Conservation (phyloP, 2,329 filamentous ascomycete genomes). For the Decorospora gaudefroyi region DNA sequence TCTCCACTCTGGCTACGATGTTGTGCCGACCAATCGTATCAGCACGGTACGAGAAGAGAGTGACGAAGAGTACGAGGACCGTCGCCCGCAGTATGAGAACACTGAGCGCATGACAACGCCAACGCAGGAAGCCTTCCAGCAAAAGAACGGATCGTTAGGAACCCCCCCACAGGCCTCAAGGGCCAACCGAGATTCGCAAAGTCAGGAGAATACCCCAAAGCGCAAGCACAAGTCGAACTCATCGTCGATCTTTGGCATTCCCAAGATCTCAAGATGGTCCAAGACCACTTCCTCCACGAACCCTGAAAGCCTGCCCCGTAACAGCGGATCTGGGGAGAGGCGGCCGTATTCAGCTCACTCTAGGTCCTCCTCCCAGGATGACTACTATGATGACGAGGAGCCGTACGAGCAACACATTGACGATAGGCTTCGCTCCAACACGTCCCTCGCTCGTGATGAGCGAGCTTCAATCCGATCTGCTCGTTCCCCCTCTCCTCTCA, state of each 20-base stretch:
- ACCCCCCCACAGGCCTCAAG: conserved; percentile 60
- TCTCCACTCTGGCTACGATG: conserved; percentile 57
- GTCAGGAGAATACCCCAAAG: conserved; percentile 77
- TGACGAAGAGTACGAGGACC: conserved; percentile 73
- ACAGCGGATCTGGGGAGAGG: conserved; percentile 63
- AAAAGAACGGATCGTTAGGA: conserved; percentile 41
- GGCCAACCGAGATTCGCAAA: conserved; percentile 55
- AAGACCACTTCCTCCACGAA: conserved; percentile 92
- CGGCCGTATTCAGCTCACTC: conserved; percentile 69
- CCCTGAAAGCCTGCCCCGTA: conserved; percentile 71
- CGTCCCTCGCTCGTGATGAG: conserved; percentile 37
- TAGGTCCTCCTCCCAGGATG: conserved; percentile 76
- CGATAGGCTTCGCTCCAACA: conserved; percentile 56
- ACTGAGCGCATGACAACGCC: conserved; percentile 66
- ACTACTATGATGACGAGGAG: conserved; percentile 63
- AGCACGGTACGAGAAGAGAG: conserved; percentile 85
- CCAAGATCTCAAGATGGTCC: conserved; percentile 96
- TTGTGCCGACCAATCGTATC: conserved; percentile 72
- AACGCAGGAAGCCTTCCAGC: conserved; percentile 56
- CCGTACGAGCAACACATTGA: conserved; percentile 62
- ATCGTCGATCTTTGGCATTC: conserved; percentile 72
- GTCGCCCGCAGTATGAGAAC: conserved; percentile 63
- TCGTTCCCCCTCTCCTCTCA: conserved; percentile 57
- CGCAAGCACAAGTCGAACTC: conserved; percentile 88
- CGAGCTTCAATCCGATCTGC: conserved; percentile 37